Percentiles rank a stretch among this genome's conserved stretches.
These are phyloP conservation scores for Mycena rebaudengoi DNA, from an alignment of 768 basidiomycete genomes.

Conservation along the genomic window DNA sequence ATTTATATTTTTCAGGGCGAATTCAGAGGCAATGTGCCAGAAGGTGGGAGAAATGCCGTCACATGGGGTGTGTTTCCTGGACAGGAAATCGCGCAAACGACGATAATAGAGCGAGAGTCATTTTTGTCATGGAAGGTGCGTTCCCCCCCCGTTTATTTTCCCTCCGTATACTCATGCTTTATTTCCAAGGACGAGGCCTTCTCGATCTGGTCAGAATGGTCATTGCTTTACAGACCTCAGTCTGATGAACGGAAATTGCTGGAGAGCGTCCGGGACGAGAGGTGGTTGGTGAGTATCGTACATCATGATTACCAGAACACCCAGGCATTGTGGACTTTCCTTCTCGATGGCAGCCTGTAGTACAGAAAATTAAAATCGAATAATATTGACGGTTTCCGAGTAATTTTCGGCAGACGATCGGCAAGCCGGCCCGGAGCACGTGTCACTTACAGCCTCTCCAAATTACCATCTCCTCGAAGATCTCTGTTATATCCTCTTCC, in stretches of 20 bases:
- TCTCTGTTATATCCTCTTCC: too few species aligned
- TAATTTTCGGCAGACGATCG: too few species aligned
- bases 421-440: too few species aligned
- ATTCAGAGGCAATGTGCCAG: conserved; percentile 78
- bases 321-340: conserved; percentile 85
- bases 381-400: too few species aligned
- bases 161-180: conserved; percentile 2
- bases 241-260: conserved; percentile 80
- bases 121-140: conserved; percentile 96
- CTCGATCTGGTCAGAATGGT: conserved; percentile 96
- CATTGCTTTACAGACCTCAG: conserved; percentile 80
- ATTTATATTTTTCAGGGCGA: conserved; percentile 65
- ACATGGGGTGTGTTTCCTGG: conserved; percentile 99
- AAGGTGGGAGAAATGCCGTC: conserved; percentile 88
- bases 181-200: conserved; percentile 88
- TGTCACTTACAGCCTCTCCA: too few species aligned
- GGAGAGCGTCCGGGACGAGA: conserved; percentile 70
- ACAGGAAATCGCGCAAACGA: conserved; percentile 94
- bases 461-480: too few species aligned
- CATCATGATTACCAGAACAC: conserved; percentile 92
- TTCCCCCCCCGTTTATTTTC: background rate
- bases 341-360: too few species aligned
- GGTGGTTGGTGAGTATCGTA: conserved; percentile 92
- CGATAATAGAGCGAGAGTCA: conserved; percentile 94
- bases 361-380: too few species aligned